Evolutionary conservation across 2,329 filamentous ascomycete species (phyloP).

Genomic region (Elsinoe ampelina): DNA sequence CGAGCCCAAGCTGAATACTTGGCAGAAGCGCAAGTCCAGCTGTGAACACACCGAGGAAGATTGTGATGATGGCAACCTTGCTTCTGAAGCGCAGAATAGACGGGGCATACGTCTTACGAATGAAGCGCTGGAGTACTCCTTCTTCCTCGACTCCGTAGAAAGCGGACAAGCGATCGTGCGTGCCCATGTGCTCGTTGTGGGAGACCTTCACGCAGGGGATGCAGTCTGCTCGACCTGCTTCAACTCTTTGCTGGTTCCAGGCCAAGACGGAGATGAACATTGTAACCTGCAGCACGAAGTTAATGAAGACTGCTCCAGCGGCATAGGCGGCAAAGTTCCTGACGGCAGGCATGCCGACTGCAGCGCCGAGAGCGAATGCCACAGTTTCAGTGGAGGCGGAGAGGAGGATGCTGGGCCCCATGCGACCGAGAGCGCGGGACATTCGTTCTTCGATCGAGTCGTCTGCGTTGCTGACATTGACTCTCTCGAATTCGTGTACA

Average conservation of each 20-base stretch:
- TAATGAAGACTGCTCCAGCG: slow-evolving; percentile 91
- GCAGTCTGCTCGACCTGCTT: slow-evolving; percentile 81
- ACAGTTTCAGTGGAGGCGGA: slow-evolving; percentile 92
- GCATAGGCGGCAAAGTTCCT: slow-evolving; percentile 96
- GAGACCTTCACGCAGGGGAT: slow-evolving; percentile 80
- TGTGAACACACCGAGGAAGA: slow-evolving; percentile 83
- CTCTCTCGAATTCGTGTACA: slow-evolving; percentile 92
- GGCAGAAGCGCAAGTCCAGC: slow-evolving; percentile 78
- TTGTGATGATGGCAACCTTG: slow-evolving; percentile 64
- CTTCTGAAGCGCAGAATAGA: slow-evolving; percentile 68
- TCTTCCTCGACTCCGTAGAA: slow-evolving; percentile 71
- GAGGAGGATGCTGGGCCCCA: slow-evolving; percentile 92
- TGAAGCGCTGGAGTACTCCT: slow-evolving; percentile 73
- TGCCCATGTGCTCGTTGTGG: slow-evolving; percentile 52
- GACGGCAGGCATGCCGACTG: slow-evolving; percentile 96
- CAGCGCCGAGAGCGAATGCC: slow-evolving; percentile 83
- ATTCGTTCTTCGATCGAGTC: slow-evolving; percentile 78
- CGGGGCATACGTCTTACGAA: slow-evolving; percentile 82
- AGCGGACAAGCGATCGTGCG: slow-evolving; percentile 25
- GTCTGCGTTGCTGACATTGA: slow-evolving; percentile 86
- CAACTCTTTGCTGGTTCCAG: slow-evolving; percentile 83
- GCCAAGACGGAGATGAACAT: slow-evolving; percentile 92
- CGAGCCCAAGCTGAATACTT: slow-evolving; percentile 73
- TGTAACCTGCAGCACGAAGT: slow-evolving; percentile 91
- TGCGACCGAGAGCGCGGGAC: slow-evolving; percentile 80